Evolutionary conservation across 352 stramenopile species (phyloP).

Genomic region (Globisporangium middletonii): DNA sequence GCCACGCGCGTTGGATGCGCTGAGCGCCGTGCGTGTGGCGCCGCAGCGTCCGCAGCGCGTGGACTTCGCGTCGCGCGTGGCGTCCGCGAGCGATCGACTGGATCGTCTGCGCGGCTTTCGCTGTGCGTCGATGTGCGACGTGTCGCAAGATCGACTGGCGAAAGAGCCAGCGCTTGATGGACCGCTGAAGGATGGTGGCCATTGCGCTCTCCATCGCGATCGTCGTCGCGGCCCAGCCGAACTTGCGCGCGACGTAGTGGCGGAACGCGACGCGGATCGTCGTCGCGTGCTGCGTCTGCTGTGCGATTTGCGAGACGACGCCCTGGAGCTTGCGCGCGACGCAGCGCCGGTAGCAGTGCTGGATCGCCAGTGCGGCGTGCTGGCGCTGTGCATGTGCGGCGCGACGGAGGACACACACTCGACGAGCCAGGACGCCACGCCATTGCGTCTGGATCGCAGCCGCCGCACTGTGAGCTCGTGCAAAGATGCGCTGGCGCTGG

Average conservation of each 20-base stretch:
- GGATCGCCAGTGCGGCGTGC: slow-evolving; percentile 30
- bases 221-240: slow-evolving; percentile 45
- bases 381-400: slow-evolving; percentile 15
- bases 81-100: slow-evolving; percentile 7
- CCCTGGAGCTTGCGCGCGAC: slow-evolving; percentile 18
- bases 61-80: slow-evolving; percentile 10
- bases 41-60: not conserved
- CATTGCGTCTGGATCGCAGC: slow-evolving; percentile 21
- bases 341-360: slow-evolving; percentile 28
- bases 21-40: not conserved
- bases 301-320: slow-evolving; percentile 5
- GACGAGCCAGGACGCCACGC: slow-evolving; percentile 20
- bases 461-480: not conserved
- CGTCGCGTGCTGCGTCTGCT: slow-evolving; percentile 17
- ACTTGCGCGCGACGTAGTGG: slow-evolving; percentile 59
- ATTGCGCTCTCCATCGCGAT: slow-evolving; percentile 32
- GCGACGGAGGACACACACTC: not conserved
- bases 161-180: slow-evolving; percentile 24
- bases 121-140: slow-evolving; percentile 13
- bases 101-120: too few species aligned
- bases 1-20: slow-evolving; percentile 33
- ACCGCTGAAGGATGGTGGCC: slow-evolving; percentile 33
- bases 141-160: slow-evolving; percentile 15
- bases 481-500: slow-evolving; percentile 10
- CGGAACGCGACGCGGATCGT: slow-evolving; percentile 45